Evolutionary conservation across 768 basidiomycete species (phyloP), one percentile per base, ranked within the genome.

Genomic region (Trametes cingulata): DNA sequence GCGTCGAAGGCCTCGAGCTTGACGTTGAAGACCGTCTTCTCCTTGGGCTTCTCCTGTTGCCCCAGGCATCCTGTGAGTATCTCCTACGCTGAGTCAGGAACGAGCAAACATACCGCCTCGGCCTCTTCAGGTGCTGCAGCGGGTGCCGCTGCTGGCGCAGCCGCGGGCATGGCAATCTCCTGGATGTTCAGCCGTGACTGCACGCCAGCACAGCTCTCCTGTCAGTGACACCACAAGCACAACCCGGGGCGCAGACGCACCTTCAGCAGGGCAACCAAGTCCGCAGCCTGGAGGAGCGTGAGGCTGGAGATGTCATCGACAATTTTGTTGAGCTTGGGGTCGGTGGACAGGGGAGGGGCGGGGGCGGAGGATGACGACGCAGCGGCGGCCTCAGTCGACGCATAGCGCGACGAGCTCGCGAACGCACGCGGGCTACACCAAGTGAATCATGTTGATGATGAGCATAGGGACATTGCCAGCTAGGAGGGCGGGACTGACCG

Each of bases 11-110:
- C 93, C 72, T 96, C 93, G 41, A 99, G 83, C 75, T 86, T 94
- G 71, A 98, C 90, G 68, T 88, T 95, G 78, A 99, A 99, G 35
- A 95, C 82, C 17, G 95, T 97, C 86, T 98, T 98, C 80, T 98
- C 97, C 78, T 97, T 98, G 49, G 95, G 95, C 71, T 95, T 97
- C 74, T 94, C 93, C 88, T 93, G 63, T 10, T 25, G n/a, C 2
- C 20, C 3, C 14, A 2, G 2, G 29, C 35, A 24, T 15, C 39
- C n/a, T 1, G 35, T 52, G 20, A 58, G 46, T 4, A n/a, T 27
- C 29, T 17, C 10, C 24, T 19, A 15, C 15, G 7, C 7, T 13
- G 24, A 24, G 2, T 17, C 2, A 20, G 43, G 65, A 55, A 51
- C 37, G 9, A 29, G 12, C 22, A 15, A 20, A 74, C 84, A 58